Conservation (phyloP, 2,329 filamentous ascomycete genomes). For the Arthrobotrys pseudoclavata region DNA sequence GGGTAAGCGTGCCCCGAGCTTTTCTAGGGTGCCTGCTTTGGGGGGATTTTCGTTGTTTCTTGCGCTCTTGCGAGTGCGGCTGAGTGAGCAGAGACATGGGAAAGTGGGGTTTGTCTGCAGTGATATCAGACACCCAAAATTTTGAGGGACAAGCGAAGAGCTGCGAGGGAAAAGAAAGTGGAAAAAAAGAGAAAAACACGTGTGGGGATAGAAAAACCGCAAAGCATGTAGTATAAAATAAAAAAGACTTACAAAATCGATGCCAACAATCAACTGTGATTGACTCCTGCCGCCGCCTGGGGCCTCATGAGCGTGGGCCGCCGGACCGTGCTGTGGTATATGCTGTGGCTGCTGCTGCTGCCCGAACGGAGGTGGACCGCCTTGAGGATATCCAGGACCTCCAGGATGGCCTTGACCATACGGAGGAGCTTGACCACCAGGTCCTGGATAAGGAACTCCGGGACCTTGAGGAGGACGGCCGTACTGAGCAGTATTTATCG, state of each 20-base stretch:
- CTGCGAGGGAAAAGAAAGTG: background rate
- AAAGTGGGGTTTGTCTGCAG: slow-evolving; percentile 55
- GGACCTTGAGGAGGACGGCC: slow-evolving; percentile 43
- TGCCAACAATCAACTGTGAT: slow-evolving; percentile 96
- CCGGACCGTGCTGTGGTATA: slow-evolving; percentile 64
- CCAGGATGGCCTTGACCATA: slow-evolving; percentile 27
- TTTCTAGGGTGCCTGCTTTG: background rate
- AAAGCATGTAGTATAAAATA: background rate
- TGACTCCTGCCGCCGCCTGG: slow-evolving; percentile 91
- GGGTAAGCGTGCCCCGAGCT: slow-evolving; percentile 10
- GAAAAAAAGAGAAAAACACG: slow-evolving; percentile 16
- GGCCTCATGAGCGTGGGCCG: slow-evolving; percentile 73
- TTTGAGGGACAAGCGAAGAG: slow-evolving; percentile 21
- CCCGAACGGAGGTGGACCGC: slow-evolving; percentile 64
- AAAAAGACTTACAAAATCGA: slow-evolving; percentile 85
- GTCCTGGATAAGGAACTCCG: slow-evolving; percentile 33
- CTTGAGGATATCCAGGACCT: slow-evolving; percentile 56
- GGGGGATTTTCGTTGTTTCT: background rate
- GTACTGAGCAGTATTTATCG: slow-evolving; percentile 52
- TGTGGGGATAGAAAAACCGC: slow-evolving; percentile 6
- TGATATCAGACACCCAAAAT: slow-evolving; percentile 48
- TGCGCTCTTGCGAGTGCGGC: slow-evolving; percentile 53
- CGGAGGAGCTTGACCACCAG: slow-evolving; percentile 45
- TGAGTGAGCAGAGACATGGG: slow-evolving; percentile 38
- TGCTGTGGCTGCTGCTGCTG: slow-evolving; percentile 58